Percentiles rank a stretch among this genome's conserved stretches.
phyloP scores from a whole-genome alignment of 345 rosid species.

The Aethionema arabicum region DNA sequence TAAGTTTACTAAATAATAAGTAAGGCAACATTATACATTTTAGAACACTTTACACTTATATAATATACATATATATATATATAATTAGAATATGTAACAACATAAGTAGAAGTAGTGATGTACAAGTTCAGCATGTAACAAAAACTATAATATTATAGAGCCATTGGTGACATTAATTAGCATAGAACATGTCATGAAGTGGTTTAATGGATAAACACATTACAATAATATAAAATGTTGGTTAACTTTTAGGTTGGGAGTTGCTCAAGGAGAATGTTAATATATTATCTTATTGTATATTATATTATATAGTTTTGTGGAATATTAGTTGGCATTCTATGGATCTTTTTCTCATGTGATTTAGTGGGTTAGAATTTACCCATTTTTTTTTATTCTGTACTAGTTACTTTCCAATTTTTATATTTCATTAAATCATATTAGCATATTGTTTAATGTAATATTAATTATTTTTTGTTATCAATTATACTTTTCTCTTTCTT shows the following conservation, averaged over 20 bases:
- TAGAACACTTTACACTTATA: too few relatives aligned
- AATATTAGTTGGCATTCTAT: slow-evolving; percentile 55
- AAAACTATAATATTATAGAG: too few relatives aligned
- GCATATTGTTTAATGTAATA: not conserved
- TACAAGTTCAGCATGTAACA: too few relatives aligned
- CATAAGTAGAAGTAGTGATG: too few relatives aligned
- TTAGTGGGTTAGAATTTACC: slow-evolving; percentile 44
- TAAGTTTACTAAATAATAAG: too few relatives aligned
- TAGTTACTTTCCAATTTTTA: slow-evolving; percentile 5
- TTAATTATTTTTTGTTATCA: too few relatives aligned
- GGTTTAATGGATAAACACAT: slow-evolving; percentile 19
- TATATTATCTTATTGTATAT: slow-evolving; percentile 11
- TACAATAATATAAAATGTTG: slow-evolving; percentile 20
- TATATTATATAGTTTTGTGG: slow-evolving; percentile 13
- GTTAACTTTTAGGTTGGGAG: slow-evolving; percentile 40
- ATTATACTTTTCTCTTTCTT: too few relatives aligned
- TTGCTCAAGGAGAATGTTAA: slow-evolving; percentile 38
- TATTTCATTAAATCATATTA: slow-evolving; percentile 1
- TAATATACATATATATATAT: too few relatives aligned
- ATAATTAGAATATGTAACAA: too few relatives aligned
- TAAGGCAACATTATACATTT: too few relatives aligned
- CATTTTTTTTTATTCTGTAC: slow-evolving; percentile 1
- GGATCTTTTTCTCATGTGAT: slow-evolving; percentile 55
- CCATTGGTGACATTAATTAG: not conserved
- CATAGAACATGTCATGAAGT: slow-evolving; percentile 23